Conservation (phyloP, 2,329 filamentous ascomycete species). For the Cercospora berteroae region DNA sequence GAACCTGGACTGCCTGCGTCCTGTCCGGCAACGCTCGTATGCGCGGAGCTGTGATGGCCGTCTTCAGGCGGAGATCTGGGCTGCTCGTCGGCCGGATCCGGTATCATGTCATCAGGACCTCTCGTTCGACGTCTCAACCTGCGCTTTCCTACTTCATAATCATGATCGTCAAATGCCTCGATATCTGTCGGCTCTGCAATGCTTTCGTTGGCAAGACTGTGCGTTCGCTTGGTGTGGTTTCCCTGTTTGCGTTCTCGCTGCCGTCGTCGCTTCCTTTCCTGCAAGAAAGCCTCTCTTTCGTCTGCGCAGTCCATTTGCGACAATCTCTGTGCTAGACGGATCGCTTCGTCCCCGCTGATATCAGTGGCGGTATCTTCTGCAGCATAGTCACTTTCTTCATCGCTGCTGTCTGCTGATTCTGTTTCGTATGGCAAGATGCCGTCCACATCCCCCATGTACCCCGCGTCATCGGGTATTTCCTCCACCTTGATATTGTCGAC, state of each 20-base stretch:
- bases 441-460: conserved; percentile 44
- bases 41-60: conserved; percentile 7
- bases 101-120: conserved; percentile 36
- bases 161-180: conserved; percentile 42
- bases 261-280: conserved; percentile 35
- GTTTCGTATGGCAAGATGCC: conserved; percentile 45
- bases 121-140: conserved; percentile 45
- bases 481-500: conserved; percentile 42
- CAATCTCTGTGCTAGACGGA: conserved; percentile 21
- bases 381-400: conserved; percentile 26
- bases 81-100: conserved; percentile 12
- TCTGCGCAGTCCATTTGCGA: conserved; percentile 28
- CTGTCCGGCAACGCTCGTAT: conserved; percentile 10
- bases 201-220: conserved; percentile 48
- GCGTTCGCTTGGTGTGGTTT: conserved; percentile 43
- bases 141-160: conserved; percentile 41
- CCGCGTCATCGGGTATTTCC: conserved; percentile 42
- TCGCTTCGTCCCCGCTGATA: conserved; percentile 23
- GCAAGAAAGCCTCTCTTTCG: conserved; percentile 28
- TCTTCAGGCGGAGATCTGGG: conserved; percentile 17
- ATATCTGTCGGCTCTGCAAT: conserved; percentile 45
- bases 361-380: conserved; percentile 33
- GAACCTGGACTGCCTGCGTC: neutral
- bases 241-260: conserved; percentile 42
- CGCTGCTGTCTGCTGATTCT: conserved; percentile 31